Percentiles rank a stretch among this genome's conserved stretches.
phyloP scores from a whole-genome alignment of 2,329 filamentous ascomycete species.

The Corinectria fuckeliana region DNA sequence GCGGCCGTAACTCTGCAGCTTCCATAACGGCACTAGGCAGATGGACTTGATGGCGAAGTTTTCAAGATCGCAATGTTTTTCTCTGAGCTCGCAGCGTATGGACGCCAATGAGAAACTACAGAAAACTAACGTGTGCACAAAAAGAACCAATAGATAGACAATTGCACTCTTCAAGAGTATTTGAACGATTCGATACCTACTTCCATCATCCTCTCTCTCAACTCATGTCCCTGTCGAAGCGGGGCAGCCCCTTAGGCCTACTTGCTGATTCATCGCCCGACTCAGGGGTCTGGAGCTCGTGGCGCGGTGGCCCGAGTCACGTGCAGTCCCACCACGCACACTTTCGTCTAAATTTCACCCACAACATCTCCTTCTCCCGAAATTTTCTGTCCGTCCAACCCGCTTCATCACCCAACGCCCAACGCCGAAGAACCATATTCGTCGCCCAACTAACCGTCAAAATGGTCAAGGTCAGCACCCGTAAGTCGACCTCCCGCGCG shows the following conservation, averaged over 20 bases:
- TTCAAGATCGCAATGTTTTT: too few relatives aligned
- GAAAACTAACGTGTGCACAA: too few relatives aligned
- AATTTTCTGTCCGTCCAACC: slow-evolving; percentile 29
- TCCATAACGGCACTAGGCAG: too few relatives aligned
- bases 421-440: slow-evolving; percentile 36
- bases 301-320: slow-evolving; percentile 37
- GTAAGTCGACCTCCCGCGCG: slow-evolving; percentile 47
- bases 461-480: slow-evolving; percentile 75
- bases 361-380: slow-evolving; percentile 22
- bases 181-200: too few relatives aligned
- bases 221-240: too few relatives aligned
- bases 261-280: not conserved
- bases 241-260: not conserved
- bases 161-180: too few relatives aligned
- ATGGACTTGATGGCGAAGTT: too few relatives aligned
- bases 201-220: too few relatives aligned
- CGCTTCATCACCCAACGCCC: slow-evolving; percentile 40
- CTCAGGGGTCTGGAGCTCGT: not conserved
- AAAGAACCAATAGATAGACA: too few relatives aligned
- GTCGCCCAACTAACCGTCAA: slow-evolving; percentile 48
- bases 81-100: too few relatives aligned
- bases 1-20: too few relatives aligned
- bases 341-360: slow-evolving; percentile 41
- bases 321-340: slow-evolving; percentile 34
- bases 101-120: too few relatives aligned